A percentile compares a stretch with the other conserved stretches of the same genome.
Evolutionary conservation across 129 eudicot genomes (phyloP).

Genomic region (Smallanthus sonchifolius): DNA sequence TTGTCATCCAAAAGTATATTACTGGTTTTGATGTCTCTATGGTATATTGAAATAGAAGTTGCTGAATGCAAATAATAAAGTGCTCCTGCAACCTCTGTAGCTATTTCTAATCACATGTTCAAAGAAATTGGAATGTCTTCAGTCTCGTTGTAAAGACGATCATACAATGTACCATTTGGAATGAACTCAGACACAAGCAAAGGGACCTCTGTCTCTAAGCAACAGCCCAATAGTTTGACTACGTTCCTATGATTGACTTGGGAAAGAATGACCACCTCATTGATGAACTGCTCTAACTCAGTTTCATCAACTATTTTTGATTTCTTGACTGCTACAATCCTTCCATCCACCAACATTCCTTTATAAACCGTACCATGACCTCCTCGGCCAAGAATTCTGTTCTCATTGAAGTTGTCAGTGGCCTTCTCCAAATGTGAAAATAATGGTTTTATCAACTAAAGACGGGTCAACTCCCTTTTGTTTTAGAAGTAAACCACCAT

Average conservation of each 20-base stretch:
- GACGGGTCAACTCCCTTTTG: neutral
- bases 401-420: too few relatives aligned
- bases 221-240: too few relatives aligned
- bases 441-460: neutral
- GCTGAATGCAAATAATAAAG: neutral
- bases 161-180: conserved; percentile 37
- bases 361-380: too few relatives aligned
- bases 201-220: conserved; percentile 25
- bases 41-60: conserved; percentile 38
- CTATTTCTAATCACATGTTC: too few relatives aligned
- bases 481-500: neutral
- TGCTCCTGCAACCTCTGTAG: too few relatives aligned
- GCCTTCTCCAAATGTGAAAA: neutral
- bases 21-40: conserved; percentile 49
- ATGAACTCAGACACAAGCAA: conserved; percentile 44
- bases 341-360: conserved; percentile 32
- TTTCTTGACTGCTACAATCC: conserved; percentile 48
- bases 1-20: conserved; percentile 39
- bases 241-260: conserved; percentile 49
- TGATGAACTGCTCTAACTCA: conserved; percentile 46
- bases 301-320: conserved; percentile 32
- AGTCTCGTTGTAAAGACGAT: too few relatives aligned
- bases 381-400: too few relatives aligned
- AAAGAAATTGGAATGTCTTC: too few relatives aligned
- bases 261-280: conserved; percentile 41